Percentiles rank a stretch among this genome's conserved stretches.
Evolutionary conservation across 352 stramenopile species (phyloP).

Genomic region (Globisporangium nunn): DNA sequence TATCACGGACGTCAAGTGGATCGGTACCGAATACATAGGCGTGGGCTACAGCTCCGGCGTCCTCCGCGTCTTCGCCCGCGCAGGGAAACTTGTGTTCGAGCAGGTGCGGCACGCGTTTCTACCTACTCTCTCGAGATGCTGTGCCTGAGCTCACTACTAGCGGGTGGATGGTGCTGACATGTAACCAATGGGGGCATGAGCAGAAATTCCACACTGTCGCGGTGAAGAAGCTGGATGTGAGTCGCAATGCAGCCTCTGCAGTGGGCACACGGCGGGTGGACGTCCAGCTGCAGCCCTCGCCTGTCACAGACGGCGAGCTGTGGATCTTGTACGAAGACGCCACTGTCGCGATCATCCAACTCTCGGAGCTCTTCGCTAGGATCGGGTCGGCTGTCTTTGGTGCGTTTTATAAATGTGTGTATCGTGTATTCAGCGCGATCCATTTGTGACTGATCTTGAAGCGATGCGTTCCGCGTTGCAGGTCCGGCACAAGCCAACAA

Average conservation of each 20-base stretch:
- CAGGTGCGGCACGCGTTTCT: slow-evolving; percentile 21
- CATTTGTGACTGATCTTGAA: neutral
- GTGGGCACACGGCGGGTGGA: slow-evolving; percentile 22
- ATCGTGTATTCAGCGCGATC: neutral
- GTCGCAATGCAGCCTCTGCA: slow-evolving; percentile 25
- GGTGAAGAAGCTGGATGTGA: slow-evolving; percentile 48
- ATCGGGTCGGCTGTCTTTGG: slow-evolving; percentile 50
- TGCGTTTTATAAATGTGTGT: slow-evolving; percentile 9
- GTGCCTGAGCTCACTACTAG: no score
- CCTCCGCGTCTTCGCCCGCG: slow-evolving; percentile 48
- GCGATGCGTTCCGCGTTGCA: neutral
- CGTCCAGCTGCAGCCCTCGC: slow-evolving; percentile 17
- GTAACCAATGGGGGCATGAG: neutral
- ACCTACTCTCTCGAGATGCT: no score
- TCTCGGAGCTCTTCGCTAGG: slow-evolving; percentile 48
- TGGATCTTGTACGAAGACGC: slow-evolving; percentile 76
- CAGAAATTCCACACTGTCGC: slow-evolving; percentile 43
- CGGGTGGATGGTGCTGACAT: no score
- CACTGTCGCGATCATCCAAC: slow-evolving; percentile 71
- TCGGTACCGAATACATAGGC: slow-evolving; percentile 44
- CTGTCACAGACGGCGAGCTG: slow-evolving; percentile 40
- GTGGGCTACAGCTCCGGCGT: slow-evolving; percentile 51
- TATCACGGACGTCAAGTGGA: slow-evolving; percentile 63
- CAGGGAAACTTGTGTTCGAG: slow-evolving; percentile 48
- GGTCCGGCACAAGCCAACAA: slow-evolving; percentile 62